Conservation (phyloP, 106 monocot genomes). For the Phalaenopsis equestris region DNA sequence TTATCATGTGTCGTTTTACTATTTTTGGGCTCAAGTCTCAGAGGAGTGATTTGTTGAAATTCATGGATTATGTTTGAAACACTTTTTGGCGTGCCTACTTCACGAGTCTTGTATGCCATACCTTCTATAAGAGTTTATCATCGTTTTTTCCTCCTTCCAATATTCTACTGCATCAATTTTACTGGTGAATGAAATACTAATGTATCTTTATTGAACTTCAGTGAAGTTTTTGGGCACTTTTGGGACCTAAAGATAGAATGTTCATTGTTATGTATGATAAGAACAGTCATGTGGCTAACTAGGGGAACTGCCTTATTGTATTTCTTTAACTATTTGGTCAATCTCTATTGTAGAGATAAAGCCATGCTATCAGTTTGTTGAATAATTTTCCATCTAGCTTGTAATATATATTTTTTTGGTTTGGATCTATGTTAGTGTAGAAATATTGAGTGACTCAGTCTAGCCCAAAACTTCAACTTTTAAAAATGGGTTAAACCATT, state of each 20-base stretch:
- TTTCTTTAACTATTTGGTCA: background rate
- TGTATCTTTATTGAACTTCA: background rate
- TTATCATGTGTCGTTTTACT: background rate
- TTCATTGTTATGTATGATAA: background rate
- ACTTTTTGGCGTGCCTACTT: background rate
- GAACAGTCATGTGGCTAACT: background rate
- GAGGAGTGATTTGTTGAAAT: background rate
- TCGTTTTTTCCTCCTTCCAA: background rate
- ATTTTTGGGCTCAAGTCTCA: background rate
- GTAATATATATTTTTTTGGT: background rate
- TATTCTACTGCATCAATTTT: background rate
- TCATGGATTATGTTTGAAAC: background rate
- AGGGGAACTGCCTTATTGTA: background rate
- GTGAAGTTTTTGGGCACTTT: no score
- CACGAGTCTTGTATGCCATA: background rate
- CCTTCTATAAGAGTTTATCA: background rate
- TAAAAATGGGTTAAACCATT: no score
- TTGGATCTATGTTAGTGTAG: background rate
- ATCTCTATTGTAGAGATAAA: background rate
- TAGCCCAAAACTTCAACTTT: no score
- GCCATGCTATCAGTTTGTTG: background rate
- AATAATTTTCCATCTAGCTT: background rate
- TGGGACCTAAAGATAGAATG: no score
- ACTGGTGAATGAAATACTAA: background rate
- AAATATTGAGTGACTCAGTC: no score